Percentiles rank a stretch among this genome's conserved stretches.
phyloP scores from a whole-genome alignment of 192 early-diverging fungal species.

The Backusella australiensis region DNA sequence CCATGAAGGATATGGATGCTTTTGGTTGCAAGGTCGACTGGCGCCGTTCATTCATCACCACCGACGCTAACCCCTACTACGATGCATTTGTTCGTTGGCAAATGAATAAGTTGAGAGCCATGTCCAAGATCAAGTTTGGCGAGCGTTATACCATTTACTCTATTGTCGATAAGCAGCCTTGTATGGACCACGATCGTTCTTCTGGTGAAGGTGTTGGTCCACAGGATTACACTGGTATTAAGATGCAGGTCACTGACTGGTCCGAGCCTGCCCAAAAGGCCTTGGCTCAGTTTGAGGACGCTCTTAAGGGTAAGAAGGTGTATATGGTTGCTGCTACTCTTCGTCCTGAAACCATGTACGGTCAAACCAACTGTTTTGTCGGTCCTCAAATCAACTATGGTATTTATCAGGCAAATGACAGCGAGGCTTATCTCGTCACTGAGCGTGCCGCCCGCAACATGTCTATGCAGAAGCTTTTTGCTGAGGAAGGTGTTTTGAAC shows the following conservation, averaged over 20 bases:
- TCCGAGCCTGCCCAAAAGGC: slow-evolving; percentile 43
- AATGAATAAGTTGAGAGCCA: slow-evolving; percentile 81
- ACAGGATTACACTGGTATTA: slow-evolving; percentile 96
- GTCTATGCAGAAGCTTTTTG: slow-evolving; percentile 90
- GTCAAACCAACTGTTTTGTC: slow-evolving; percentile 98
- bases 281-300: slow-evolving; percentile 43
- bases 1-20: slow-evolving; percentile 73
- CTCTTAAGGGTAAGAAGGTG: slow-evolving; percentile 71
- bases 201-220: slow-evolving; percentile 92
- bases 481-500: slow-evolving; percentile 58
- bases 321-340: slow-evolving; percentile 95
- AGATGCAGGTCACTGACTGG: slow-evolving; percentile 81
- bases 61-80: slow-evolving; percentile 97
- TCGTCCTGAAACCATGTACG: slow-evolving; percentile 99
- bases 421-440: slow-evolving; percentile 86
- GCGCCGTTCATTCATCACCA: slow-evolving; percentile 97
- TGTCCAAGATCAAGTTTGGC: slow-evolving; percentile 90
- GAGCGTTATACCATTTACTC: slow-evolving; percentile 98
- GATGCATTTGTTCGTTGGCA: slow-evolving; percentile 99
- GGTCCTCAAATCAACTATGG: slow-evolving; percentile 92
- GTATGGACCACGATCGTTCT: slow-evolving; percentile 98
- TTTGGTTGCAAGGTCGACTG: slow-evolving; percentile 88
- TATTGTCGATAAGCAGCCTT: slow-evolving; percentile 90
- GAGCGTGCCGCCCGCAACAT: slow-evolving; percentile 96
- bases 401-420: slow-evolving; percentile 73